These are phyloP conservation scores for Tardiomyces blankii DNA, from an alignment of 1,139 yeast species.

Conservation along the genomic window DNA sequence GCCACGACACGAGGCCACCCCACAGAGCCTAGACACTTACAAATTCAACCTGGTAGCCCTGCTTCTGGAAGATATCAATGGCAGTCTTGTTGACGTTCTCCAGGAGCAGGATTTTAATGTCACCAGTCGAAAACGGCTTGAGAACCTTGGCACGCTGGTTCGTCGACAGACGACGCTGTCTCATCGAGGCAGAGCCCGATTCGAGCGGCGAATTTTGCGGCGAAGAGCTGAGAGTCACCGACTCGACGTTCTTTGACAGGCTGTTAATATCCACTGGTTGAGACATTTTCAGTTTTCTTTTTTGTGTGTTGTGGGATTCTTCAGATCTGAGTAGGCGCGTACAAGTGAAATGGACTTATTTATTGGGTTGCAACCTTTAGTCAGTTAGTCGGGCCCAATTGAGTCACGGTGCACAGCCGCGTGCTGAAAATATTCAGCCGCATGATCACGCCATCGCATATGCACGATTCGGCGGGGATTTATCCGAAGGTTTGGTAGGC, in stretches of 20 bases:
- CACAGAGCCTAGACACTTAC: too few relatives aligned
- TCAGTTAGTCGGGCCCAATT: background rate
- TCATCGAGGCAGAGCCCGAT: slow-evolving; percentile 11
- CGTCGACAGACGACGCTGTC: slow-evolving; percentile 26
- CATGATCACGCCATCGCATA: background rate
- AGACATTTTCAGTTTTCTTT: slow-evolving; percentile 6
- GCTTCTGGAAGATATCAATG: slow-evolving; percentile 66
- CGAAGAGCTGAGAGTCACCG: slow-evolving; percentile 2
- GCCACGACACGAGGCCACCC: too few relatives aligned
- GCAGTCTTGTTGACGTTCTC: slow-evolving; percentile 95
- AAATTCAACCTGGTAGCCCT: slow-evolving; percentile 96
- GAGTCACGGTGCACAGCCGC: background rate
- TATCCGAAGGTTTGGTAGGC: too few relatives aligned
- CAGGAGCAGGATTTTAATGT: slow-evolving; percentile 76
- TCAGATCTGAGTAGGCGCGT: too few relatives aligned
- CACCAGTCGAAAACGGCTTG: slow-evolving; percentile 86
- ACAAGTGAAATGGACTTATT: too few relatives aligned
- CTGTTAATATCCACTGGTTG: slow-evolving; percentile 32
- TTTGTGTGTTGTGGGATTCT: too few relatives aligned
- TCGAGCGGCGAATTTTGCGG: slow-evolving; percentile 12
- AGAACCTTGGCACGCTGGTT: slow-evolving; percentile 39
- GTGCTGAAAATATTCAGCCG: background rate
- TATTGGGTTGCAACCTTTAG: too few relatives aligned
- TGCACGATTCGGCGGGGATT: background rate
- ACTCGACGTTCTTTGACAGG: slow-evolving; percentile 65